Evolutionary conservation across 495 filamentous ascomycete species (phyloP).

Genomic region (Collariella sp.): DNA sequence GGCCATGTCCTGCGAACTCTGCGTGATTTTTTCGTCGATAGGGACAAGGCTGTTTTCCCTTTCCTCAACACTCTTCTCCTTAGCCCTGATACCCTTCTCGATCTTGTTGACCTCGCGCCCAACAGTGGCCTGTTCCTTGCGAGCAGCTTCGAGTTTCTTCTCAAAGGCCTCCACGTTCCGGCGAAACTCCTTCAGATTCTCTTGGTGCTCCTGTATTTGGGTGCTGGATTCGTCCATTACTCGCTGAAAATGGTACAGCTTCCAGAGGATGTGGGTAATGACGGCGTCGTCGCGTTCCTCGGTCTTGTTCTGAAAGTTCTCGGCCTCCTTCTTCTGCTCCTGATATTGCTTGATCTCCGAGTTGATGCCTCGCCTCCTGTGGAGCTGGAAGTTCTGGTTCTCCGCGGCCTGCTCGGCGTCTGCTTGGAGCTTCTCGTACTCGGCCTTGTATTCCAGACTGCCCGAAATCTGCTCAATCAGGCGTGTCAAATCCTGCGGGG

Average conservation of each 20-base stretch:
- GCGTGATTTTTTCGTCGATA: constrained; percentile 85
- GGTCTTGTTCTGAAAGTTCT: constrained; percentile 78
- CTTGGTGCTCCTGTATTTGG: constrained; percentile 88
- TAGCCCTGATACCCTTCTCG: constrained; percentile 71
- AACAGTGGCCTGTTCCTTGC: constrained; percentile 71
- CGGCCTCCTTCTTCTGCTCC: constrained; percentile 93
- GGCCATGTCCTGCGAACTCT: constrained; percentile 61
- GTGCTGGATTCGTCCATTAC: constrained; percentile 85
- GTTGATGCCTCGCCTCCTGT: constrained; percentile 87
- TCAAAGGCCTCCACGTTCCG: constrained; percentile 83
- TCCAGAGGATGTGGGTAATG: constrained; percentile 93
- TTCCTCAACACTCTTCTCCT: constrained; percentile 83
- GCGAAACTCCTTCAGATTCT: constrained; percentile 88
- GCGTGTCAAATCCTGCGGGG: constrained; percentile 85
- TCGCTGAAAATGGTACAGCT: constrained; percentile 90
- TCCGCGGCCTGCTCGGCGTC: constrained; percentile 82
- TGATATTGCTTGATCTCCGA: constrained; percentile 96
- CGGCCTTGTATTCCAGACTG: constrained; percentile 87
- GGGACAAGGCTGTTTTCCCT: constrained; percentile 79
- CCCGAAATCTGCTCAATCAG: constrained; percentile 97
- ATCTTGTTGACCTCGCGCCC: constrained; percentile 70
- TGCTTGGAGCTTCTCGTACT: constrained; percentile 81
- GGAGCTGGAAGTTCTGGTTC: constrained; percentile 76
- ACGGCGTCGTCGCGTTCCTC: constrained; percentile 87
- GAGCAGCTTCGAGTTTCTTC: constrained; percentile 73